Percentiles rank a stretch among this genome's conserved stretches.
These are phyloP conservation scores for Pinus tabuliformis DNA, from an alignment of 75 land plant species.

Conservation along the genomic window DNA sequence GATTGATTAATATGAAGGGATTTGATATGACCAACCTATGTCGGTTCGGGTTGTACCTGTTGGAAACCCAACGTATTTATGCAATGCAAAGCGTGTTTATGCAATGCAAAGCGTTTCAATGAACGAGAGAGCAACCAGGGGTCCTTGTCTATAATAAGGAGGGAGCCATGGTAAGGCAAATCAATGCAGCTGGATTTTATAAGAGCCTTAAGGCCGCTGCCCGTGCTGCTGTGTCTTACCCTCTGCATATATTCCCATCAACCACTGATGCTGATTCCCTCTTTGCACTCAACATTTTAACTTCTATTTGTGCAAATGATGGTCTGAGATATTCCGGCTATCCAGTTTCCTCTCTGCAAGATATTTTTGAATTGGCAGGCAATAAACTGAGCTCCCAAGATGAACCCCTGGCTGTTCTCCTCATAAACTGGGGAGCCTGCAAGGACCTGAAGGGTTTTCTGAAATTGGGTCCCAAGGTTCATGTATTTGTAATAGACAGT, in stretches of 20 bases:
- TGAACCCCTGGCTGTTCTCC: constrained; percentile 47
- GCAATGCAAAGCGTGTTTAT: too few relatives aligned
- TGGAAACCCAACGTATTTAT: too few relatives aligned
- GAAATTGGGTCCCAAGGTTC: constrained; percentile 47
- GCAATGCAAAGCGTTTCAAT: too few relatives aligned
- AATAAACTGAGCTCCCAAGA: constrained; percentile 21
- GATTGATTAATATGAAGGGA: too few relatives aligned
- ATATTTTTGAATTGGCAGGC: constrained; percentile 47
- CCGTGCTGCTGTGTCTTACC: constrained; percentile 41
- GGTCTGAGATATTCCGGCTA: constrained; percentile 79
- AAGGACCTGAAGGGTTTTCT: constrained; percentile 58
- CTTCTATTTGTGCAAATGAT: constrained; percentile 66
- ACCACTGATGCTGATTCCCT: constrained; percentile 82
- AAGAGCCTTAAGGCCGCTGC: constrained; percentile 49
- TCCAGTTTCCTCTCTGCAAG: constrained; percentile 67
- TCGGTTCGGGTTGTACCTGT: too few relatives aligned
- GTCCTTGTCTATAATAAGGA: too few relatives aligned
- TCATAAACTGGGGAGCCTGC: constrained; percentile 93
- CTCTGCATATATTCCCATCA: constrained; percentile 83
- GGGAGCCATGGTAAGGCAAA: constrained; percentile 76
- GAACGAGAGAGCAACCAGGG: too few relatives aligned
- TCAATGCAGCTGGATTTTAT: constrained; percentile 60
- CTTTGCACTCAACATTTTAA: constrained; percentile 69
- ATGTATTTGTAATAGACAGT: constrained; percentile 85
- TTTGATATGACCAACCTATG: too few relatives aligned